Conservation (phyloP, 2,329 filamentous ascomycete genomes). For the Colletotrichum sp. region DNA sequence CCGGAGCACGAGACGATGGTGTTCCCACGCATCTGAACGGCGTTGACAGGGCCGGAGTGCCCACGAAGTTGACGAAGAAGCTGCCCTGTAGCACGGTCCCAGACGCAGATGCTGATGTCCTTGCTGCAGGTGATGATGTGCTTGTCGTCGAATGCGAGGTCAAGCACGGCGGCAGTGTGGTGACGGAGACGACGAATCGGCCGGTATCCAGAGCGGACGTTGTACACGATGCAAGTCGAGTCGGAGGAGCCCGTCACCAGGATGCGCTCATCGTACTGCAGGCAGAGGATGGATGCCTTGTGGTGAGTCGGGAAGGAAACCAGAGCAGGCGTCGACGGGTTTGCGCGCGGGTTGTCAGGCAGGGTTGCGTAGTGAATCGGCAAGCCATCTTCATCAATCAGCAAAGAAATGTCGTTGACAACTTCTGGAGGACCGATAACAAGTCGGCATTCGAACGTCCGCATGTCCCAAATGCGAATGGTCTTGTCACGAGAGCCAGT, state of each 20-base stretch:
- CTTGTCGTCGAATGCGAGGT: constrained; percentile 89
- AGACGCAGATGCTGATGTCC: constrained; percentile 91
- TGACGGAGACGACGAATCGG: constrained; percentile 79
- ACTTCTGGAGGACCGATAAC: constrained; percentile 82
- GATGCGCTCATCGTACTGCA: constrained; percentile 92
- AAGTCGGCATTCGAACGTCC: constrained; percentile 82
- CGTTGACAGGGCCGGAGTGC: constrained; percentile 92
- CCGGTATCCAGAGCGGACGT: constrained; percentile 77
- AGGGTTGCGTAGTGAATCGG: constrained; percentile 61
- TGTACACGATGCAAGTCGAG: constrained; percentile 88
- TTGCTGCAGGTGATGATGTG: constrained; percentile 98
- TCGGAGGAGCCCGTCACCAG: constrained; percentile 96
- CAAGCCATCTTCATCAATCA: constrained; percentile 55
- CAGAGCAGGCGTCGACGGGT: constrained; percentile 56
- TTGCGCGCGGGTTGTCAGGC: constrained; percentile 50
- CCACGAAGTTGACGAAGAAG: constrained; percentile 82
- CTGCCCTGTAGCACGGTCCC: constrained; percentile 81
- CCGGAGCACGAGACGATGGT: constrained; percentile 92
- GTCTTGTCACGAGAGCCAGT: constrained; percentile 96
- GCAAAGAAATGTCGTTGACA: constrained; percentile 55
- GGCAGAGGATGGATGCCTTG: constrained; percentile 89
- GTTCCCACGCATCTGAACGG: constrained; percentile 92
- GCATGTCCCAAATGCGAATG: constrained; percentile 94
- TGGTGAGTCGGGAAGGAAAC: constrained; percentile 73
- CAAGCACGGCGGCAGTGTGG: constrained; percentile 88